Evolutionary conservation across 768 basidiomycete genomes (phyloP).

Genomic region (Kwoniella dendrophila): DNA sequence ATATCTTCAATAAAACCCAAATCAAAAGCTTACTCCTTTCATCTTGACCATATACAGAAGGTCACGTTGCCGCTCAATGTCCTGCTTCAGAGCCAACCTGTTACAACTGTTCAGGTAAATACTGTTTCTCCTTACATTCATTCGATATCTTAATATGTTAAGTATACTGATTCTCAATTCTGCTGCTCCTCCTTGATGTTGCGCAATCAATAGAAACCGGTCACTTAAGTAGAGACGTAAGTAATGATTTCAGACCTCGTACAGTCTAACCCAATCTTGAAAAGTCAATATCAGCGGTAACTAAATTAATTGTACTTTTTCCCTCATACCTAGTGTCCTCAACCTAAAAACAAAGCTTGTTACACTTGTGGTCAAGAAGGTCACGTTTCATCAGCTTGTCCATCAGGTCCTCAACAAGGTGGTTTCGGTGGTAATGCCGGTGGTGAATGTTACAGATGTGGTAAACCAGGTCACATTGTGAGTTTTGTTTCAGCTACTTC

Average conservation of each 20-base stretch:
- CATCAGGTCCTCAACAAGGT: constrained; percentile 40
- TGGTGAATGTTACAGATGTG: constrained; percentile 55
- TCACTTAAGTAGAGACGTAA: constrained; percentile 51
- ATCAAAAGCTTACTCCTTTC: not conserved
- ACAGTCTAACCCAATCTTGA: not conserved
- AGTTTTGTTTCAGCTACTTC: constrained; percentile 15
- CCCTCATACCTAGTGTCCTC: constrained; percentile 49
- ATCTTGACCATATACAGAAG: constrained; percentile 34
- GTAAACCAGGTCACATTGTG: constrained; percentile 56
- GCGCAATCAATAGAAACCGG: constrained; percentile 40
- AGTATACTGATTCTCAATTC: not conserved
- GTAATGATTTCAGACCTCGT: constrained; percentile 3
- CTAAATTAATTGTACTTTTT: not conserved
- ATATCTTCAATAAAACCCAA: not conserved
- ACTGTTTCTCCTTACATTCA: constrained; percentile 3
- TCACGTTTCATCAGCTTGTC: constrained; percentile 54
- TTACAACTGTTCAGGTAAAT: constrained; percentile 52
- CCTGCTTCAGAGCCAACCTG: constrained; percentile 52
- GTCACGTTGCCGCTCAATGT: constrained; percentile 53
- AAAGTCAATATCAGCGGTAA: not conserved
- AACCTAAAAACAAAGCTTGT: constrained; percentile 54
- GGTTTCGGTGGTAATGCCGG: constrained; percentile 43
- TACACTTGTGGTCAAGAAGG: constrained; percentile 56
- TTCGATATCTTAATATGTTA: not conserved
- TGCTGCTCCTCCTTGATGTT: not conserved